phyloP scores from a whole-genome alignment of 768 basidiomycete genomes.

The Phylloporus arenicola region DNA sequence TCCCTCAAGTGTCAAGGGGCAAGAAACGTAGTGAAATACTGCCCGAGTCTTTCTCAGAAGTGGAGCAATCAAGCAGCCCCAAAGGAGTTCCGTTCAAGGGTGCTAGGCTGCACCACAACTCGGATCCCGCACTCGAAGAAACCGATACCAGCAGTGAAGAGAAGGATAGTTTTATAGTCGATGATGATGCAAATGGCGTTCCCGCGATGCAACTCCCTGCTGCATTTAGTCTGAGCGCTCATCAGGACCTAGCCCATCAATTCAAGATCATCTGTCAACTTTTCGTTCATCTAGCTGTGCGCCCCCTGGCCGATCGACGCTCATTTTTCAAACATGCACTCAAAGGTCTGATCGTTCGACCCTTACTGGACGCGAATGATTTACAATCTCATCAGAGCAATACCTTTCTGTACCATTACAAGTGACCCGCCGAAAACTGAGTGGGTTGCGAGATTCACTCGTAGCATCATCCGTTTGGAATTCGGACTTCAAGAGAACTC shows the following conservation, averaged over 20 bases:
- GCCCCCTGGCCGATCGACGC: conserved; percentile 44
- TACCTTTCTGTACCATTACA: conserved; percentile 73
- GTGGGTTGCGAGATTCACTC: conserved; percentile 64
- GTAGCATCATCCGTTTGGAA: conserved; percentile 85
- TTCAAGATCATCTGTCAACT: conserved; percentile 88
- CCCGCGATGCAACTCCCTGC: conserved; percentile 51
- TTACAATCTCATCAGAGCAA: conserved; percentile 36
- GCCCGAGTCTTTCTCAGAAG: conserved; percentile 30
- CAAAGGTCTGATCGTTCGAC: conserved; percentile 35
- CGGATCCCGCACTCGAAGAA: conserved; percentile 33
- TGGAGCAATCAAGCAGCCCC: conserved; percentile 27
- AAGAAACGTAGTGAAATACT: conserved; percentile 39
- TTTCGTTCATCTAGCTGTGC: conserved; percentile 76
- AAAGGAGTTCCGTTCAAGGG: conserved; percentile 38
- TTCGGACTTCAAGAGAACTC: conserved; percentile 54
- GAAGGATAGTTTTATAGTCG: conserved; percentile 48
- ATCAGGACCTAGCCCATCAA: conserved; percentile 70
- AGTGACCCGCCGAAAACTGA: conserved; percentile 62
- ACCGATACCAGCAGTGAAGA: conserved; percentile 20
- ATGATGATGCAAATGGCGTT: conserved; percentile 48
- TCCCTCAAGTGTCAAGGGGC: conserved; percentile 26
- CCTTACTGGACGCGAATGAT: background rate
- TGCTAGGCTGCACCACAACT: conserved; percentile 37
- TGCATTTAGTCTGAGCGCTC: conserved; percentile 75
- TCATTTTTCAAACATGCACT: conserved; percentile 50